These are phyloP conservation scores for Dioszegia hungarica DNA, from an alignment of 768 basidiomycete species.

Conservation along the genomic window DNA sequence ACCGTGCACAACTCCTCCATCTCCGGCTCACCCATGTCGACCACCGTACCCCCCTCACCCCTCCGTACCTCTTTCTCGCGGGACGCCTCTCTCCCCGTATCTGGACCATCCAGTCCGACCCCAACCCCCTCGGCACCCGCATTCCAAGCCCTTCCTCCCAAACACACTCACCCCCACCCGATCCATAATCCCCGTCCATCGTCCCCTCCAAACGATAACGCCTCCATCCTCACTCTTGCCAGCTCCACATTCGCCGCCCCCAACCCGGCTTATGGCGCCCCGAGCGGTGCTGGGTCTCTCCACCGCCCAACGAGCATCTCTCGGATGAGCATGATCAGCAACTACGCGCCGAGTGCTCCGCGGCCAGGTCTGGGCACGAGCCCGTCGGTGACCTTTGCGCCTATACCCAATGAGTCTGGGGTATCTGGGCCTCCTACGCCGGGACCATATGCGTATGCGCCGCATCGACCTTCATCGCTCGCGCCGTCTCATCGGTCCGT, in stretches of 20 bases:
- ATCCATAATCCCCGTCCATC: conserved; percentile 92
- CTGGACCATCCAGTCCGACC: not conserved
- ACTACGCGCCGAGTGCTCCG: not conserved
- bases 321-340: conserved; percentile 1
- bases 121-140: not conserved
- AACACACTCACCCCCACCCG: conserved; percentile 87
- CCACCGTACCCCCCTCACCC: not conserved
- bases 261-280: not conserved
- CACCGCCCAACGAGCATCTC: conserved; percentile 4
- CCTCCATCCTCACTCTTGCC: conserved; percentile 85
- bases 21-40: not conserved
- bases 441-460: not conserved
- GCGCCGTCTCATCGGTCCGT: not conserved
- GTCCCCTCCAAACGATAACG: conserved; percentile 84
- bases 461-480: not conserved
- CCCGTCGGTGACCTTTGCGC: conserved; percentile 3
- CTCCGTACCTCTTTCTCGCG: not conserved
- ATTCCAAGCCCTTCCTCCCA: conserved; percentile 61
- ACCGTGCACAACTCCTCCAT: not conserved
- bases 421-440: not conserved
- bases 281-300: not conserved
- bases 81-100: not conserved
- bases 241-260: conserved; percentile 76
- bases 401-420: not conserved
- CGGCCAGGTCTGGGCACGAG: not conserved